phyloP scores from a whole-genome alignment of 2,329 filamentous ascomycete genomes.

The Colletotrichum cereale region DNA sequence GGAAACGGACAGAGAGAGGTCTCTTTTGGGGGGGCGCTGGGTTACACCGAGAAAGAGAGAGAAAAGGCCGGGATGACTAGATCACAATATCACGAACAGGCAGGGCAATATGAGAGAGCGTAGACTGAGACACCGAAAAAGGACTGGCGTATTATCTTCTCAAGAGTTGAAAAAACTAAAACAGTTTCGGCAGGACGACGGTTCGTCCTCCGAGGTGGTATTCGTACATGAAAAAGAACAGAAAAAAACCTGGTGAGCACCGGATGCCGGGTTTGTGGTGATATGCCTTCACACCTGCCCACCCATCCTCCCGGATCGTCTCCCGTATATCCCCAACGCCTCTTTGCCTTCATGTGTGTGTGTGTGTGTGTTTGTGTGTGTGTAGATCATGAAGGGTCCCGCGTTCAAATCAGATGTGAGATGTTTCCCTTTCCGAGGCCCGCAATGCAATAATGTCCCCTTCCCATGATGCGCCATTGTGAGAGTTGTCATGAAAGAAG shows the following conservation, averaged over 20 bases:
- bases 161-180: constrained; percentile 4
- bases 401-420: constrained; percentile 3
- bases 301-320: not conserved
- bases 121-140: not conserved
- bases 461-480: constrained; percentile 28
- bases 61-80: not conserved
- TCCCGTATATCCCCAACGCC: not conserved
- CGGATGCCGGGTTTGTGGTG: not conserved
- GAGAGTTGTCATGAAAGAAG: not conserved
- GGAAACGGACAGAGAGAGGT: not conserved
- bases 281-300: too few relatives aligned
- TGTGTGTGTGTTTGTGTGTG: not conserved
- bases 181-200: constrained; percentile 16
- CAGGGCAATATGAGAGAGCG: not conserved
- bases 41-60: too few relatives aligned
- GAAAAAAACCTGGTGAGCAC: not conserved
- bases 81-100: not conserved
- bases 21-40: too few relatives aligned
- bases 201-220: constrained; percentile 22
- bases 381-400: not conserved
- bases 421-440: constrained; percentile 3
- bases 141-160: constrained; percentile 2
- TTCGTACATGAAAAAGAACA: constrained; percentile 28
- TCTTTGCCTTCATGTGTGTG: constrained; percentile 9
- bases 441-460: constrained; percentile 36